Base-by-base conservation (phyloP, 192 early-diverging fungal species). In the Radiomyces spectabilis region DNA sequence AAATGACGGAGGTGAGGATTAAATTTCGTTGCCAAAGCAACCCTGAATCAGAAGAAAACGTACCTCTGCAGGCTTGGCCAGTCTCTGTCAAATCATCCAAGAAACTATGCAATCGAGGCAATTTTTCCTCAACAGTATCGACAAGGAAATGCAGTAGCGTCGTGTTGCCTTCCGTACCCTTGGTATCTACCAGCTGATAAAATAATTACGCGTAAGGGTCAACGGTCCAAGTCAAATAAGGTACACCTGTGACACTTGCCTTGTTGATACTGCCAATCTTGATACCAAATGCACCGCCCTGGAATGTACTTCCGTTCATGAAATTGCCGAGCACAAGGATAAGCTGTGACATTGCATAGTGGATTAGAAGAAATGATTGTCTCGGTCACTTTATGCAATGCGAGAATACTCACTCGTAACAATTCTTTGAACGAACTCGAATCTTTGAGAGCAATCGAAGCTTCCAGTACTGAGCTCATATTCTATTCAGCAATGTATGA, bases 281-380 rank as follows among this genome's bases (percentile, higher is more conserved):
- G 51, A 91, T 83, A 13, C 90, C 90, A 74, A 85, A 91, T 3
- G 90, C 90, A n/a, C 87, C 88, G 29, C 90, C 90, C 51, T 88
- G 84, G 65, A 85, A 82, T 0, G 82, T 76, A 1, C 69, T 75
- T 0, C 84, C 85, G 50, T 92, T 92, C 84, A 92, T 86, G 68
- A 78, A 92, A 64, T 92, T 92, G 43, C 89, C 89, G 16, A 89
- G 72, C 27, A 85, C 77, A 41, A 92, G 69, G 49, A 92, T 85
- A 42, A 89, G 46, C 76, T 78, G 48, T 5, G 55, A 32, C 39
- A 30, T 30, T 48, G 7, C 46, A 48, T 1, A 48, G 33, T 13
- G 13, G n/a, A 32, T n/a, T 13, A 22, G 31, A 47, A 45, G 18
- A 35, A 25, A 25, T 19, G 7, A 30, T 25, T 46, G 13, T 12